Conservation (phyloP, 306 rosid genomes). For the Sindora glabra region DNA sequence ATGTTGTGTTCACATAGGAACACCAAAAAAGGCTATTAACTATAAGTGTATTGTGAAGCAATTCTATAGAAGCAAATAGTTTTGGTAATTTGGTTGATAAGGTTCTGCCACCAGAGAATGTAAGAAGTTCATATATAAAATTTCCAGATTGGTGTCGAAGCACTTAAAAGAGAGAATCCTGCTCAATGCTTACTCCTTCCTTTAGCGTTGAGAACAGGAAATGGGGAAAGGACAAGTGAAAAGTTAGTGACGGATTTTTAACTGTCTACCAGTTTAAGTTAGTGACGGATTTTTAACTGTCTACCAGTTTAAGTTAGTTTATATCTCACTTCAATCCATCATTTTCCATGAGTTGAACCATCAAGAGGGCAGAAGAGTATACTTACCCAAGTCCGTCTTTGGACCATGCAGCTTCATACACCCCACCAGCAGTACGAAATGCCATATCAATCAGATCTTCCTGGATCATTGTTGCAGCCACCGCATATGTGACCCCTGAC, state of each 20-base stretch:
- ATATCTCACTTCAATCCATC: background rate
- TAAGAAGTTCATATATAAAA: background rate
- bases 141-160: background rate
- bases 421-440: conserved; percentile 73
- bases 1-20: background rate
- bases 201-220: too few species aligned
- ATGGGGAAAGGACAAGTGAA: too few species aligned
- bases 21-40: background rate
- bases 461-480: conserved; percentile 94
- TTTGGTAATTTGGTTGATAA: background rate
- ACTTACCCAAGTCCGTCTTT: conserved; percentile 74
- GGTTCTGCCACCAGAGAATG: background rate
- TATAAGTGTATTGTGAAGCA: background rate
- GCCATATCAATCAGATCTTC: conserved; percentile 76
- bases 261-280: too few species aligned
- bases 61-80: background rate
- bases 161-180: background rate
- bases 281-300: too few species aligned
- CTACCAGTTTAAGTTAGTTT: background rate
- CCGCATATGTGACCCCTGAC: conserved; percentile 89
- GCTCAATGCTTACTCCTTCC: background rate
- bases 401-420: conserved; percentile 85
- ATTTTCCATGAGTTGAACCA: background rate
- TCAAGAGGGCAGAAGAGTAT: background rate
- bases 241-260: too few species aligned